Base-by-base conservation (phyloP, 331 rosid genomes). In the Acacia pycnantha region DNA sequence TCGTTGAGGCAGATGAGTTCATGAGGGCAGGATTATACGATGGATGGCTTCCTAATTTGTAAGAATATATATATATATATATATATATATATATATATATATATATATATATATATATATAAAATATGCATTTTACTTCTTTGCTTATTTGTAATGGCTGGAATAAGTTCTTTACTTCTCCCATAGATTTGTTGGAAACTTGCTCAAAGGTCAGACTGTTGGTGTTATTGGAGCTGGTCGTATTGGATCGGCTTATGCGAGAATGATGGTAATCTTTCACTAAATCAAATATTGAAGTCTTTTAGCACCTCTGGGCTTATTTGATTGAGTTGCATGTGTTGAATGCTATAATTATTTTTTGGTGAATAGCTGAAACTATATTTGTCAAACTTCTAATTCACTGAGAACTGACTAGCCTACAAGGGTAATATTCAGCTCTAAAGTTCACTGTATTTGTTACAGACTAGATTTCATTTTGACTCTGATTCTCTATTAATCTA, bases 191-290 rank as follows among this genome's bases (percentile, higher is more conserved):
- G 98, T 96, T 71, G 99, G 98, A 40, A 96, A 96, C 88, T 84
- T 96, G 87, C 97, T 96, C 59, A 96, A 93, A 72, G 99, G 99
- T 74, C 98, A 94, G 84, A 92, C 98, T 7, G 99, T 96, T 81
- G 99, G 99, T 72, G 99, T 94, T 61, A 96, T 96, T 82, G 99
- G 98, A 82, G 99, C 99, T 69, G 98, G 99, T 53, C 97, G 99
- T 51, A 94, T 96, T 65, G 99, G 99, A 76, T 94, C 99, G 5
- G 94, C 99, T 40, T 96, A 96, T 88, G 99, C 98, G 26, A 91
- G 99, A 90, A 96, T 96, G 97, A 96, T 96, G 99, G 98, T 94
- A 90, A 74, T 59, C 51, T 40, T 80, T 70, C 56, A 50, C 19
- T 77, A 58, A 40, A 46, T 70, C 51, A 51, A 13, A 41, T 15